Conservation (phyloP, 495 filamentous ascomycete genomes). For the Schizothecium vesticola region DNA sequence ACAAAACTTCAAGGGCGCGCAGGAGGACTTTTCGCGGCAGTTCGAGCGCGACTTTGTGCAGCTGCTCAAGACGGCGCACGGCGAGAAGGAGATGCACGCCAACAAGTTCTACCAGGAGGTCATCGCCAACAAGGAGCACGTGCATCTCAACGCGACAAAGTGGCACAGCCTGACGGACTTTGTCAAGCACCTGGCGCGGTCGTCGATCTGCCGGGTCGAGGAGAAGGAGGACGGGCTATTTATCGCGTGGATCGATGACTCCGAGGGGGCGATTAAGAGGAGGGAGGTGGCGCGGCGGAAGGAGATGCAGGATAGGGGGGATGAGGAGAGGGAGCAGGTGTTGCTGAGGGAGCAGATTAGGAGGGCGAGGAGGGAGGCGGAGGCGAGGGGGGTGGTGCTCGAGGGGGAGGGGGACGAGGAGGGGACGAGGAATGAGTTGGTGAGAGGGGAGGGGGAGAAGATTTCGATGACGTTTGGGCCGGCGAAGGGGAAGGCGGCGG, state of each 20-base stretch:
- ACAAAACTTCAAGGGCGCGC: conserved; percentile 73
- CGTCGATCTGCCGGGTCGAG: conserved; percentile 79
- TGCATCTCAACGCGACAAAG: conserved; percentile 89
- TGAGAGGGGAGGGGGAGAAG: conserved; percentile 74
- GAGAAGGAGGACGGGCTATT: conserved; percentile 86
- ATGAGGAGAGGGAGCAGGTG: conserved; percentile 81
- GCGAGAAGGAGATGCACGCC: conserved; percentile 75
- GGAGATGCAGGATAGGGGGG: conserved; percentile 79
- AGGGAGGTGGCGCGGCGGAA: conserved; percentile 75
- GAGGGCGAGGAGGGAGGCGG: conserved; percentile 57
- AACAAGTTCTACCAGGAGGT: conserved; percentile 94
- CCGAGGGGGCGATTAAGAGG: conserved; percentile 71
- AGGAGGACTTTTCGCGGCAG: conserved; percentile 62
- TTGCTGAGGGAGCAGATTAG: conserved; percentile 74
- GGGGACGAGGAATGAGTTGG: conserved; percentile 44
- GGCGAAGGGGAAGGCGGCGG: background rate
- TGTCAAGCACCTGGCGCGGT: conserved; percentile 72
- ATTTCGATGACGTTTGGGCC: conserved; percentile 68
- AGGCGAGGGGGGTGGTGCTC: conserved; percentile 35
- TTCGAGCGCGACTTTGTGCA: conserved; percentile 78
- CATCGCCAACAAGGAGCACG: conserved; percentile 73
- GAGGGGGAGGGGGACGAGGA: conserved; percentile 45
- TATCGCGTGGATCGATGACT: conserved; percentile 86
- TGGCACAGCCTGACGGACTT: conserved; percentile 84
- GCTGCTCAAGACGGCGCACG: conserved; percentile 70